Conservation (phyloP, 2,329 filamentous ascomycete genomes). For the Fusarium sororula region DNA sequence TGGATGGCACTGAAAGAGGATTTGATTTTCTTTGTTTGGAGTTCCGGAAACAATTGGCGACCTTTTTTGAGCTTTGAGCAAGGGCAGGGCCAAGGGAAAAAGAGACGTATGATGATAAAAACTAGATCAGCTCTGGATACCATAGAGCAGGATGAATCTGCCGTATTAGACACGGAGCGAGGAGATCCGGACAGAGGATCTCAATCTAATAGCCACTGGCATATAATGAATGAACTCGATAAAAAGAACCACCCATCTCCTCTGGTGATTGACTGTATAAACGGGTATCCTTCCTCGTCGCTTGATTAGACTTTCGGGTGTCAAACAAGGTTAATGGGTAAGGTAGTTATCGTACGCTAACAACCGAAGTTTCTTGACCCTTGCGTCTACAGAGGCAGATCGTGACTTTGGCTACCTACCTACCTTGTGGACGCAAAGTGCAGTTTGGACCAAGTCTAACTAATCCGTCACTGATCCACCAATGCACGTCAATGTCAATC, state of each 20-base stretch:
- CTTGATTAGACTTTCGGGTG: constrained; percentile 13
- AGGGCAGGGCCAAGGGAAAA: constrained; percentile 6
- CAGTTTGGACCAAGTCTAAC: not conserved
- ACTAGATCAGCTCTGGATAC: constrained; percentile 33
- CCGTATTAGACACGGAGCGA: constrained; percentile 21
- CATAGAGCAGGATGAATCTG: constrained; percentile 17
- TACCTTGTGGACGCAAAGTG: not conserved
- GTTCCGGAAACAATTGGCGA: constrained; percentile 24
- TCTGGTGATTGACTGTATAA: not conserved
- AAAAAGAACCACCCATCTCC: not conserved
- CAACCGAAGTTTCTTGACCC: not conserved
- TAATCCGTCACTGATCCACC: not conserved
- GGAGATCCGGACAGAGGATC: constrained; percentile 21
- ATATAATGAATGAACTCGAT: constrained; percentile 1
- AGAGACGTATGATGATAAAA: constrained; percentile 24
- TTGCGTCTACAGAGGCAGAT: constrained; percentile 2
- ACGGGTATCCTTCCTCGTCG: not conserved
- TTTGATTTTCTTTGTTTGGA: constrained; percentile 34
- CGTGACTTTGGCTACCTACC: not conserved
- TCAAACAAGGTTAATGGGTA: not conserved
- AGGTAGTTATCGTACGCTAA: constrained; percentile 2
- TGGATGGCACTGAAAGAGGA: not conserved
- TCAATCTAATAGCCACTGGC: constrained; percentile 24
- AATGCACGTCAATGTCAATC: constrained; percentile 22
- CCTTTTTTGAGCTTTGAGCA: constrained; percentile 3